Evolutionary conservation across 2,329 filamentous ascomycete genomes (phyloP).

Genomic region (Lasiodiplodia sp.): DNA sequence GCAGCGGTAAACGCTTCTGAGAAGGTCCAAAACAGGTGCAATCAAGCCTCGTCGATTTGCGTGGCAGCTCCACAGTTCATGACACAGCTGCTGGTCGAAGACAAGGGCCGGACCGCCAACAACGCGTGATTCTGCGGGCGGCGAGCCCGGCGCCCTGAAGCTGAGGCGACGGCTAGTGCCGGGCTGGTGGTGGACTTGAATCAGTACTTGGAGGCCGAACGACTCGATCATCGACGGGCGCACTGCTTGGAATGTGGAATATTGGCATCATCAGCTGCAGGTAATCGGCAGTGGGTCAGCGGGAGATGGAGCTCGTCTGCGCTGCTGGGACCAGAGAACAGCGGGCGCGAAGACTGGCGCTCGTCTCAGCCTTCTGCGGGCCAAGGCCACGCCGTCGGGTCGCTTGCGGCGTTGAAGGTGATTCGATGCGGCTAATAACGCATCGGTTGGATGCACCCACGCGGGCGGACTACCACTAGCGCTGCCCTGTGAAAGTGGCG

Average conservation of each 20-base stretch:
- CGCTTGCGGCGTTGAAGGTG: not conserved
- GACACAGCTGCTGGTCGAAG: not conserved
- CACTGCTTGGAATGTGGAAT: not conserved
- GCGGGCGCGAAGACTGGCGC: not conserved
- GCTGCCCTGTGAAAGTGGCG: not conserved
- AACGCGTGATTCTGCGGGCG: not conserved
- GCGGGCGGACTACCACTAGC: not conserved
- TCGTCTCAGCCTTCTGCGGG: not conserved
- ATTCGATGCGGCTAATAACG: not conserved
- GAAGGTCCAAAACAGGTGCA: not conserved
- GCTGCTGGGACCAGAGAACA: not conserved
- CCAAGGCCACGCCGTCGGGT: slow-evolving; percentile 14
- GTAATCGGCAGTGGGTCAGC: not conserved
- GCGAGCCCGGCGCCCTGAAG: not conserved
- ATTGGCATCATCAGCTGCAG: not conserved
- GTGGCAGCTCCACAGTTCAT: slow-evolving; percentile 9
- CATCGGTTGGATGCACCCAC: not conserved
- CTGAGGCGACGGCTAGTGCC: not conserved
- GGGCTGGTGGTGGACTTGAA: not conserved
- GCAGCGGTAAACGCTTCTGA: not conserved
- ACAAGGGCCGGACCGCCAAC: not conserved
- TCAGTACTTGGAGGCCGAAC: not conserved
- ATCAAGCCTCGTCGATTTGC: slow-evolving; percentile 13
- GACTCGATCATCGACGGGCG: not conserved
- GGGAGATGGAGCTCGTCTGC: too few relatives aligned